A percentile compares a stretch with the other conserved stretches of the same genome.
These are phyloP conservation scores for Umbellularia californica DNA, from an alignment of 164 flowering plant genomes.

Conservation along the genomic window DNA sequence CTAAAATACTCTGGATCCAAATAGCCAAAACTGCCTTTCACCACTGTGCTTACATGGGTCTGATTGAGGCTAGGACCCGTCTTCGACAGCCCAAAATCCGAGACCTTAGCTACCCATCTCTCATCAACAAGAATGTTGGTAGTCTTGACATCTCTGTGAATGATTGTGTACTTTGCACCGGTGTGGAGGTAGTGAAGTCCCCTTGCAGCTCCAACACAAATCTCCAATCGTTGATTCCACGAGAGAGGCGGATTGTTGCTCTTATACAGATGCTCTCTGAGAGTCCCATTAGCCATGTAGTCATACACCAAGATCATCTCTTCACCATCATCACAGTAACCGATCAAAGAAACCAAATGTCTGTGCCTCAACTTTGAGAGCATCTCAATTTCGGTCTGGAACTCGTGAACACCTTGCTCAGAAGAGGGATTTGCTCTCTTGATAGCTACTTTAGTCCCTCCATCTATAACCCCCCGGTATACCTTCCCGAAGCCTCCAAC, in stretches of 20 bases:
- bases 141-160: conserved; percentile 21
- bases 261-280: conserved; percentile 23
- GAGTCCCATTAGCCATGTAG: conserved; percentile 26
- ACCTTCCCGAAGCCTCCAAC: conserved; percentile 74
- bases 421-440: conserved; percentile 70
- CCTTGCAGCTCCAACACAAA: conserved; percentile 19
- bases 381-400: conserved; percentile 43
- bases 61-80: conserved; percentile 15
- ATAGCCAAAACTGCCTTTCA: conserved; percentile 22
- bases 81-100: conserved; percentile 21
- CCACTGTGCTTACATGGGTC: conserved; percentile 20
- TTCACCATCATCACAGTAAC: conserved; percentile 18
- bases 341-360: conserved; percentile 19
- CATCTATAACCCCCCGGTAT: conserved; percentile 45
- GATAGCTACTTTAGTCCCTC: conserved; percentile 44
- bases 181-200: conserved; percentile 23
- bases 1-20: conserved; percentile 20
- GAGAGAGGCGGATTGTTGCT: conserved; percentile 14
- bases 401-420: conserved; percentile 59
- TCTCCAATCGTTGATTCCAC: conserved; percentile 20
- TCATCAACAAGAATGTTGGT: conserved; percentile 19
- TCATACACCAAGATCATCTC: conserved; percentile 31
- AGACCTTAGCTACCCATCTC: conserved; percentile 17
- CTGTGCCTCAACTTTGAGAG: conserved; percentile 19
- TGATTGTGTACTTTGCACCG: conserved; percentile 22